Base-by-base conservation (phyloP, 768 basidiomycete species). In the Rhizopogon roseolus region DNA sequence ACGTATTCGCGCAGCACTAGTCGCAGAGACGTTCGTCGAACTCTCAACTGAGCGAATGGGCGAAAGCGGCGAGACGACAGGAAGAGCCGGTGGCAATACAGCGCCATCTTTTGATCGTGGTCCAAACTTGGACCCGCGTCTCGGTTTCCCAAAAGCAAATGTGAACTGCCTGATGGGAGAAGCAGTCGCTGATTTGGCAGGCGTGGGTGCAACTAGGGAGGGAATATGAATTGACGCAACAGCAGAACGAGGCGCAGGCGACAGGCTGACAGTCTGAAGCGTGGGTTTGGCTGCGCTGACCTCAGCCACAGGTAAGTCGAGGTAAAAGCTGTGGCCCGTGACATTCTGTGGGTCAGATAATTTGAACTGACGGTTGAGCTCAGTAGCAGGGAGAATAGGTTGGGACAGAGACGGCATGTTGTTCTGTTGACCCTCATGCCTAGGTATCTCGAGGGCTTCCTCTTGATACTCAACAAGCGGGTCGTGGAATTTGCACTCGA, bases 401-500 rank as follows among this genome's bases (percentile, higher is more conserved):
- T 46, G 41, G 9, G 41, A n/a, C 13, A 27, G 25, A 29, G 41
- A 17, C 10, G 10, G 16, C 13, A 17, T 32, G 3, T 37, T 38
- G 16, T 34, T 7, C 27, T 55, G 55, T 51, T 37, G 27, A 41
- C 45, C 42, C 55, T 57, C 28, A 14, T 44, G 17, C 41, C 44
- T n/a, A 40, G 46, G 19, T 54, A 53, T 32, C 53, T 25, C 38
- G 52, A 38, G 3, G 50, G 49, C n/a, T 50, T 60, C 51, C 48
- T 60, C 52, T 60, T 43, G 32, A 34, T 19, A 13, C 13, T 2
- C 27, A 58, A 17, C 42, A 66, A 55, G 17, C 38, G 52, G 5
- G 58, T 59, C 11, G 45, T 53, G 5, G 63, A 68, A 43, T 66
- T 43, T 16, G 50, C 40, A 16, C 64, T 66, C 11, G 56, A 43